Percentiles rank a stretch among this genome's conserved stretches.
Evolutionary conservation across 2,329 filamentous ascomycete species (phyloP).

Genomic region (Myotisia sp.): DNA sequence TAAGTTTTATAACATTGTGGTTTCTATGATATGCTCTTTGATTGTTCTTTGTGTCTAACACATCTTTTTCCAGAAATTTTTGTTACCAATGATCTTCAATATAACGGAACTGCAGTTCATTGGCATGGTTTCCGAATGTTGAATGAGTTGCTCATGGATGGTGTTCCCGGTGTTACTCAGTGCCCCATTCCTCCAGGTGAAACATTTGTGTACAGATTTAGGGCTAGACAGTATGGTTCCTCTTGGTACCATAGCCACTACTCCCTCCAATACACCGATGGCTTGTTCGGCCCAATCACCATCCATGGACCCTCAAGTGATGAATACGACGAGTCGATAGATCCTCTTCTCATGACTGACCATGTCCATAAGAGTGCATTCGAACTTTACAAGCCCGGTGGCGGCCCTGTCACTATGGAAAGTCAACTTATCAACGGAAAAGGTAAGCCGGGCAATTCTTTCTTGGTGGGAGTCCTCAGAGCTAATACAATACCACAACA

Average conservation of each 20-base stretch:
- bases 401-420: slow-evolving; percentile 11
- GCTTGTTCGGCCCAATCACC: slow-evolving; percentile 19
- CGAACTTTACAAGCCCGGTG: slow-evolving; percentile 1
- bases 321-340: slow-evolving; percentile 21
- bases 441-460: no score
- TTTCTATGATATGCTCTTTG: not conserved
- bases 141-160: slow-evolving; percentile 20
- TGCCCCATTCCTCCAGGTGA: slow-evolving; percentile 23
- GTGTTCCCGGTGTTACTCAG: slow-evolving; percentile 22
- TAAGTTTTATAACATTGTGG: not conserved
- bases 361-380: slow-evolving; percentile 6
- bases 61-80: slow-evolving; percentile 11
- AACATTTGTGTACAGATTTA: slow-evolving; percentile 21
- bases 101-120: slow-evolving; percentile 8
- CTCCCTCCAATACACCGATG: slow-evolving; percentile 17
- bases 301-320: slow-evolving; percentile 27
- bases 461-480: no score
- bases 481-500: no score
- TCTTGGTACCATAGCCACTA: slow-evolving; percentile 22
- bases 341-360: slow-evolving; percentile 2
- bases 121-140: slow-evolving; percentile 21
- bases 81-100: slow-evolving; percentile 17
- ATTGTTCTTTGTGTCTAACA: not conserved
- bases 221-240: slow-evolving; percentile 18
- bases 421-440: slow-evolving; percentile 15